These are phyloP conservation scores for Exophiala mesophila DNA, from an alignment of 2,329 filamentous ascomycete genomes.

Conservation along the genomic window DNA sequence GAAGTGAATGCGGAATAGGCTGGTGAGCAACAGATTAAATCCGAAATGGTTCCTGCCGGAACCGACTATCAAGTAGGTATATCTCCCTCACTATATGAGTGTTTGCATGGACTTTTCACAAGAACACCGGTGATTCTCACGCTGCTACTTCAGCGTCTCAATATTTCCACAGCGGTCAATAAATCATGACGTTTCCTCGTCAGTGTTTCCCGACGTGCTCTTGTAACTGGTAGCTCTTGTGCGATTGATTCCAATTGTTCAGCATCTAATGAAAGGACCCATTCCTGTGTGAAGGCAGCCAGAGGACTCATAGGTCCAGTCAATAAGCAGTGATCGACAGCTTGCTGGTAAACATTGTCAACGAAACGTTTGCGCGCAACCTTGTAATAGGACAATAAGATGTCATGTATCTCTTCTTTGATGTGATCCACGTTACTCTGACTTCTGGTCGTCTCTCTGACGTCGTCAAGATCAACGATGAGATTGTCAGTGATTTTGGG, in stretches of 20 bases:
- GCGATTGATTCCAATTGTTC: conserved; percentile 31
- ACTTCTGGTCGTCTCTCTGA: background rate
- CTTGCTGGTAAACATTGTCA: conserved; percentile 58
- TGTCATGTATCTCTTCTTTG: conserved; percentile 55
- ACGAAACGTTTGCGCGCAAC: conserved; percentile 58
- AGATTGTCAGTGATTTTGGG: background rate
- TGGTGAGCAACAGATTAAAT: too few relatives aligned
- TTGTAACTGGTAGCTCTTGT: background rate
- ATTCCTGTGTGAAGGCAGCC: conserved; percentile 47
- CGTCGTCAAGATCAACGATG: conserved; percentile 8
- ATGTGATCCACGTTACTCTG: conserved; percentile 36
- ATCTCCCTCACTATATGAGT: too few relatives aligned
- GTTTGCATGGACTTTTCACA: too few relatives aligned
- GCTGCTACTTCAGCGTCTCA: too few relatives aligned
- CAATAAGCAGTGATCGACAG: conserved; percentile 51
- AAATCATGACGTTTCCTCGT: background rate
- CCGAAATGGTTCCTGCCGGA: too few relatives aligned
- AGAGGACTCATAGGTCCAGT: conserved; percentile 48
- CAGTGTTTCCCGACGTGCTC: background rate
- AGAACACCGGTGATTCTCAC: too few relatives aligned
- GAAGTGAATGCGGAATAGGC: too few relatives aligned
- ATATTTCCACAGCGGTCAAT: background rate
- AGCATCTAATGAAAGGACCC: conserved; percentile 45
- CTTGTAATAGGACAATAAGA: conserved; percentile 58
- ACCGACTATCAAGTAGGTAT: too few relatives aligned